Evolutionary conservation across 805 yeast species (phyloP).

Genomic region (Zygosaccharomyces rouxii): DNA sequence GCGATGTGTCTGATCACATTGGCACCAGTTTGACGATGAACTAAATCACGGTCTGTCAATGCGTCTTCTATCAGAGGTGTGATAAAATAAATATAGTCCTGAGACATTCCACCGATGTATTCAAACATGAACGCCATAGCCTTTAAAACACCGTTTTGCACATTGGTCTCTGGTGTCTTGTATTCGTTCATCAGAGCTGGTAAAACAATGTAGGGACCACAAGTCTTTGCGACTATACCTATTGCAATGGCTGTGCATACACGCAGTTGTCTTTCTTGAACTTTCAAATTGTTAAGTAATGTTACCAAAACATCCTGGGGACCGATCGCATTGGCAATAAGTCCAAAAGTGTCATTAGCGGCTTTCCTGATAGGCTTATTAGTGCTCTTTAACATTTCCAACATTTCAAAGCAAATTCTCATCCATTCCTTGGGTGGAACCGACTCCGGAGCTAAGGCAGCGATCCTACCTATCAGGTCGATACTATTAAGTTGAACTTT

Average conservation of each 20-base stretch:
- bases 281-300: conserved; percentile 74
- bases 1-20: conserved; percentile 81
- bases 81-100: conserved; percentile 76
- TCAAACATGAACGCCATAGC: conserved; percentile 89
- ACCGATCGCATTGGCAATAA: conserved; percentile 86
- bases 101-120: conserved; percentile 75
- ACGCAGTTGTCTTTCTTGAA: conserved; percentile 93
- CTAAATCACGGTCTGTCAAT: conserved; percentile 80
- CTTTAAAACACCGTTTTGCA: conserved; percentile 92
- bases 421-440: conserved; percentile 95
- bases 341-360: conserved; percentile 88
- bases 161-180: conserved; percentile 84
- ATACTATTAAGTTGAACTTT: conserved; percentile 85
- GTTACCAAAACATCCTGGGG: conserved; percentile 92
- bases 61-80: conserved; percentile 85
- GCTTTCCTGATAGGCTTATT: conserved; percentile 72
- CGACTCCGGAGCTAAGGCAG: conserved; percentile 71
- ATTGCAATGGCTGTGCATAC: conserved; percentile 98
- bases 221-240: conserved; percentile 91
- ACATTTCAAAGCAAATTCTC: conserved; percentile 85
- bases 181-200: conserved; percentile 97
- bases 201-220: conserved; percentile 86
- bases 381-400: conserved; percentile 83
- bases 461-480: conserved; percentile 74
- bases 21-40: conserved; percentile 94